Percentiles rank a stretch among this genome's conserved stretches.
These are phyloP conservation scores for Aspergillus cejpii DNA, from an alignment of 2,329 filamentous ascomycete genomes.

Conservation along the genomic window DNA sequence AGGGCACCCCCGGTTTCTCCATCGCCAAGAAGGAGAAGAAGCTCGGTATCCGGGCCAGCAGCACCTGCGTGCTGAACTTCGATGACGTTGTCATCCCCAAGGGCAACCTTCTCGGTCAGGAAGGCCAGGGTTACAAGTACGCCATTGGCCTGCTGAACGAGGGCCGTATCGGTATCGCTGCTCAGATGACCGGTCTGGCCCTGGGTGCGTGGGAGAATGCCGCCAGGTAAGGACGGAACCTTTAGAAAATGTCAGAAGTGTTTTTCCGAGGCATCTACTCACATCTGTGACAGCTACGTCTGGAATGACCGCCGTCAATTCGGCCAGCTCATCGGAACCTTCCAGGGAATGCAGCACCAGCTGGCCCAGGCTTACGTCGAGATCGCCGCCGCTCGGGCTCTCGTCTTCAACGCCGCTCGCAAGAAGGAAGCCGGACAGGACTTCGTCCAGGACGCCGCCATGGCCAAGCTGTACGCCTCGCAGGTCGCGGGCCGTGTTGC, in stretches of 20 bases:
- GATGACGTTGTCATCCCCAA: slow-evolving; percentile 89
- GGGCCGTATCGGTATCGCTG: slow-evolving; percentile 93
- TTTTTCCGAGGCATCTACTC: neutral
- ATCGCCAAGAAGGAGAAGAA: slow-evolving; percentile 99
- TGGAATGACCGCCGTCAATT: slow-evolving; percentile 99
- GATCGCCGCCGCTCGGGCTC: slow-evolving; percentile 79
- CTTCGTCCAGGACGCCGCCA: slow-evolving; percentile 91
- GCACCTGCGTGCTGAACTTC: slow-evolving; percentile 94
- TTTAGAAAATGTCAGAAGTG: neutral
- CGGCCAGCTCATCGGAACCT: slow-evolving; percentile 84
- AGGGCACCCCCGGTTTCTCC: slow-evolving; percentile 77
- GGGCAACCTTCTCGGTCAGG: slow-evolving; percentile 79
- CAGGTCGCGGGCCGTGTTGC: slow-evolving; percentile 87
- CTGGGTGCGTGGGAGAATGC: slow-evolving; percentile 94
- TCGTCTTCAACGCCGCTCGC: slow-evolving; percentile 91
- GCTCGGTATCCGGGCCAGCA: slow-evolving; percentile 90
- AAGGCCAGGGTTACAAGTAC: slow-evolving; percentile 95
- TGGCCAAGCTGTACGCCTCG: slow-evolving; percentile 93
- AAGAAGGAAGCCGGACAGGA: slow-evolving; percentile 98
- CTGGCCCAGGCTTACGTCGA: slow-evolving; percentile 93
- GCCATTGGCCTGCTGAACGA: slow-evolving; percentile 92
- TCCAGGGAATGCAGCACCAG: slow-evolving; percentile 99
- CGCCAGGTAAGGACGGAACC: slow-evolving; percentile 52
- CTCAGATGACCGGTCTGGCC: slow-evolving; percentile 96
- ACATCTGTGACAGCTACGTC: slow-evolving; percentile 57